Evolutionary conservation across 2,329 filamentous ascomycete species (phyloP), one percentile per base, ranked within the genome.

Genomic region (Ascochyta viciae-villosae): DNA sequence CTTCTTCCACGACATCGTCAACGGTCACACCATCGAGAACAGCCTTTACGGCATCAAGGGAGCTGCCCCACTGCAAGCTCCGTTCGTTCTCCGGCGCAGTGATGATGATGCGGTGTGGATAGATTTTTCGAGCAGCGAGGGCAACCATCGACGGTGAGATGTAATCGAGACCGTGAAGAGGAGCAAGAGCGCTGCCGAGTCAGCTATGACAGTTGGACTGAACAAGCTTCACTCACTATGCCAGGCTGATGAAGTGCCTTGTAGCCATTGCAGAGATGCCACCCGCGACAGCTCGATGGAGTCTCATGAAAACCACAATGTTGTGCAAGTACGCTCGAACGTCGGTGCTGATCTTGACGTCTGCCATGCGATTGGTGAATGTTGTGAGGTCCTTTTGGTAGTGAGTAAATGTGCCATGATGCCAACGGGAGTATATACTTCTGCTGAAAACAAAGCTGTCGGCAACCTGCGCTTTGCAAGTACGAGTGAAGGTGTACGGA

Each of bases 51-150:
- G 90, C 89, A 27, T 83, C 81, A 0, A 89, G 64, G 49, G 89
- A 87, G 74, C 94, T 97, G 0, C 95, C 95, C 87, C 96, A 99
- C 74, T 96, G 91, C 80, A 96, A 84, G 73, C 92, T 97, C 43
- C 92, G 83, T 78, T 98, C 95, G 54, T 87, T 85, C 58, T 86
- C 83, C 1, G 91, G 83, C 1, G 78, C 76, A 0, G 89, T 86
- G 51, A 97, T 83, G 13, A 85, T 76, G 29, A 99, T 87, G 8
- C 92, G 88, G 77, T 99, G 95, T 16, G 89, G 82, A 71, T 96
- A 99, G 23, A 96, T 85, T 78, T 98, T 98, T 58, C 86, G 86
- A 2, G 89, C 88, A 5, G 95, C 95, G 41, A 99, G 81, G 7
- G 83, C 86, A 19, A 97, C 88, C 24, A 98, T 83, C 1, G 91